Percentiles rank a stretch among this genome's conserved stretches.
phyloP scores from a whole-genome alignment of 495 filamentous ascomycete genomes.

The Penicillium antarcticum region DNA sequence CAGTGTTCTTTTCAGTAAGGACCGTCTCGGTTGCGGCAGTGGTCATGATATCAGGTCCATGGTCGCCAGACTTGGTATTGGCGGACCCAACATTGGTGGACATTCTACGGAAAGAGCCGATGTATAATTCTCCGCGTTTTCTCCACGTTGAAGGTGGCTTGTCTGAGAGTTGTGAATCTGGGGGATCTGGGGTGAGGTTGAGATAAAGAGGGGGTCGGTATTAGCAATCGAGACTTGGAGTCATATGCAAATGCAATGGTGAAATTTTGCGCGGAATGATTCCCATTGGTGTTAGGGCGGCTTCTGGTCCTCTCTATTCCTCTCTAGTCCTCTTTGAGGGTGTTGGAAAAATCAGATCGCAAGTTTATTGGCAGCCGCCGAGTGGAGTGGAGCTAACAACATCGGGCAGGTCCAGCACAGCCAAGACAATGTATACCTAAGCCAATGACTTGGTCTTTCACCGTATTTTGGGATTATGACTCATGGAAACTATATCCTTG shows the following conservation, averaged over 20 bases:
- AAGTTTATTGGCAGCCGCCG: background rate
- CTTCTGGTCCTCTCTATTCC: slow-evolving; percentile 1
- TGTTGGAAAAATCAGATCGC: background rate
- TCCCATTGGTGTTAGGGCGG: slow-evolving; percentile 13
- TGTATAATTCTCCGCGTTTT: background rate
- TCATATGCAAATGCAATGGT: slow-evolving; percentile 5
- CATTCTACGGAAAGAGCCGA: slow-evolving; percentile 17
- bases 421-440: background rate
- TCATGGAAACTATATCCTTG: background rate
- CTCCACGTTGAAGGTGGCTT: background rate
- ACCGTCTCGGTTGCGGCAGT: background rate
- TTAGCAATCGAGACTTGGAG: slow-evolving; percentile 13
- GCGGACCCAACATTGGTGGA: slow-evolving; percentile 14
- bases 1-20: slow-evolving; percentile 2
- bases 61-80: slow-evolving; percentile 6
- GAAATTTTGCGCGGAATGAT: slow-evolving; percentile 6
- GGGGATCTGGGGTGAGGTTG: background rate
- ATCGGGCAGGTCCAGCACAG: background rate
- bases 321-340: background rate
- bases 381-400: background rate
- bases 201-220: slow-evolving; percentile 2
- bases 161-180: background rate
- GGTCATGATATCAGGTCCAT: slow-evolving; percentile 7
- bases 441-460: background rate
- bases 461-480: background rate